These are phyloP conservation scores for Cryphonectria radicalis DNA, from an alignment of 2,329 filamentous ascomycete genomes.

Conservation along the genomic window DNA sequence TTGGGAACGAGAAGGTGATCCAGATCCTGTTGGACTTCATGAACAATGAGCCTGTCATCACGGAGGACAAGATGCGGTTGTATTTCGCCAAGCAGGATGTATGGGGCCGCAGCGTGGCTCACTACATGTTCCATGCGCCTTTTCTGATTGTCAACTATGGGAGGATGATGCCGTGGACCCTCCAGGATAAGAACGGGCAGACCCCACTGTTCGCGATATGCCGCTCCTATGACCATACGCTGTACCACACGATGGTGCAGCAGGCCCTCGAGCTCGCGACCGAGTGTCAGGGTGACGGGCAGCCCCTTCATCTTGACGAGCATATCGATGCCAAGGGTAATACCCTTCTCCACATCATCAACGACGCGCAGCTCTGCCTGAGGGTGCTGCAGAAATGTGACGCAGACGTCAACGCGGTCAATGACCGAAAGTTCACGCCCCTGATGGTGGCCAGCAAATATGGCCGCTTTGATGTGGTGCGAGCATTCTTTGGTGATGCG, in stretches of 20 bases:
- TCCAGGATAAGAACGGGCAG: constrained; percentile 94
- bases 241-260: constrained; percentile 87
- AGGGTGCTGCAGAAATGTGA: constrained; percentile 83
- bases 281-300: constrained; percentile 73
- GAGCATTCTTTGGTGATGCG: constrained; percentile 83
- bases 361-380: constrained; percentile 76
- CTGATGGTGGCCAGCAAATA: constrained; percentile 99
- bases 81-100: constrained; percentile 81
- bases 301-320: constrained; percentile 86
- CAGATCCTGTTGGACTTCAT: constrained; percentile 76
- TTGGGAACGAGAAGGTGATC: constrained; percentile 75
- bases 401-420: constrained; percentile 93
- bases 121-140: constrained; percentile 94
- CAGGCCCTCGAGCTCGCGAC: constrained; percentile 77
- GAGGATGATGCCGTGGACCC: constrained; percentile 79
- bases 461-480: constrained; percentile 89
- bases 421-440: constrained; percentile 92
- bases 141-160: constrained; percentile 78
- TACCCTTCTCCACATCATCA: constrained; percentile 93
- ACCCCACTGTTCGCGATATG: constrained; percentile 97
- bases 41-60: constrained; percentile 50
- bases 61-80: constrained; percentile 58
- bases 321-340: constrained; percentile 94
- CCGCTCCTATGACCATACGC: constrained; percentile 89
- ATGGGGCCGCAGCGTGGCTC: constrained; percentile 87